These are phyloP conservation scores for Plectranthus barbatus DNA, from an alignment of 257 asterid species.

Conservation along the genomic window DNA sequence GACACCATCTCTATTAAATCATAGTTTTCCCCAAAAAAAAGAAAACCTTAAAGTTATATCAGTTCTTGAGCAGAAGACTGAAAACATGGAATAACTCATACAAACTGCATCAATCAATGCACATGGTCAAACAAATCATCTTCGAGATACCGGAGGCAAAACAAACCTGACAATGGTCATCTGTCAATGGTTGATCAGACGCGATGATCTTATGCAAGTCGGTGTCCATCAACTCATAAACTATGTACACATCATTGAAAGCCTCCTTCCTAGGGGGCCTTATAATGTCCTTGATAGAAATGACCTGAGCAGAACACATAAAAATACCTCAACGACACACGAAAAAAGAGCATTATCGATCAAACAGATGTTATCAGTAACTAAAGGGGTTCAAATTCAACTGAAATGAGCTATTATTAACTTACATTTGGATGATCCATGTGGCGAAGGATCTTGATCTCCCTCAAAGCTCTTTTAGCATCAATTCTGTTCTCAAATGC, in stretches of 20 bases:
- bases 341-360: background rate
- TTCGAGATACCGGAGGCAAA: background rate
- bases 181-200: background rate
- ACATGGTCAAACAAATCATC: background rate
- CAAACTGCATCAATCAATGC: background rate
- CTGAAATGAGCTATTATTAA: background rate
- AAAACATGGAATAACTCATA: background rate
- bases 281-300: constrained; percentile 8
- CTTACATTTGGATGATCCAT: constrained; percentile 18
- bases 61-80: background rate
- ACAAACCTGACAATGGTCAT: constrained; percentile 17
- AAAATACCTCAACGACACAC: background rate
- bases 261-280: constrained; percentile 13
- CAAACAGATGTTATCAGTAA: background rate
- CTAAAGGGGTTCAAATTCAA: no score
- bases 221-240: constrained; percentile 13
- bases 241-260: constrained; percentile 11
- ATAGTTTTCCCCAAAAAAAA: no score
- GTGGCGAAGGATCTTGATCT: constrained; percentile 14
- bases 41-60: no score
- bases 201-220: constrained; percentile 13
- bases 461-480: constrained; percentile 14
- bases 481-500: constrained; percentile 13
- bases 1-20: no score
- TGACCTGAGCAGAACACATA: constrained; percentile 2